These are phyloP conservation scores for Talaromyces atroroseus DNA, from an alignment of 2,329 filamentous ascomycete species.

Conservation along the genomic window DNA sequence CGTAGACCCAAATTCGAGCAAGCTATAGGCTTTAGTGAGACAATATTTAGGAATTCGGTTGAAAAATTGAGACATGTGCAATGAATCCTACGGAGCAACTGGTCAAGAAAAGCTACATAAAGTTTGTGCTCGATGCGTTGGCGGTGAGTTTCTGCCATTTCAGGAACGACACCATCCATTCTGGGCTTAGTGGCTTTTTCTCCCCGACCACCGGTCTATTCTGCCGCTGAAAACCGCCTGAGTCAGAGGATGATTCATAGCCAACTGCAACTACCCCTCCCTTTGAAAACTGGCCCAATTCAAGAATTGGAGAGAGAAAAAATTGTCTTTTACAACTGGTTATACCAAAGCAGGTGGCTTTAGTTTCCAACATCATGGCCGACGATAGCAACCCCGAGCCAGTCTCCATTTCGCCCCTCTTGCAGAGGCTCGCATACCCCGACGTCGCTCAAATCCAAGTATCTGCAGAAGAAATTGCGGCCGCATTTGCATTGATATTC, in stretches of 20 bases:
- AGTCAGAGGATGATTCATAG: background rate
- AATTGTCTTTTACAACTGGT: background rate
- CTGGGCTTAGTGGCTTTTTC: background rate
- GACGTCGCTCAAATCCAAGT: conserved; percentile 47
- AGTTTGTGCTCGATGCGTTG: background rate
- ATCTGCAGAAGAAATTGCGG: conserved; percentile 74
- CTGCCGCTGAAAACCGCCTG: conserved; percentile 14
- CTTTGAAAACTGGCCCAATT: background rate
- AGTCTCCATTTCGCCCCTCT: conserved; percentile 45
- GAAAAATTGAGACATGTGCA: background rate
- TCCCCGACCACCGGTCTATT: background rate
- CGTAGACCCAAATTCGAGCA: background rate
- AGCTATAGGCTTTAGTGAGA: background rate
- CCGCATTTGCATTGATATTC: conserved; percentile 87
- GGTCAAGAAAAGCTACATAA: conserved; percentile 10
- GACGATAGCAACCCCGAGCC: conserved; percentile 28
- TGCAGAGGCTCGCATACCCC: conserved; percentile 43
- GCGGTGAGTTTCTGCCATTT: conserved; percentile 25
- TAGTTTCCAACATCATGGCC: conserved; percentile 20
- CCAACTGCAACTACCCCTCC: background rate
- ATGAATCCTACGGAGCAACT: background rate
- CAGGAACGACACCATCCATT: background rate
- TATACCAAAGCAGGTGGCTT: too few species aligned
- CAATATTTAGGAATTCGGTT: background rate
- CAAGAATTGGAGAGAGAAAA: background rate